These are phyloP conservation scores for Solanum sejunctum DNA, from an alignment of 257 asterid species.

Conservation along the genomic window DNA sequence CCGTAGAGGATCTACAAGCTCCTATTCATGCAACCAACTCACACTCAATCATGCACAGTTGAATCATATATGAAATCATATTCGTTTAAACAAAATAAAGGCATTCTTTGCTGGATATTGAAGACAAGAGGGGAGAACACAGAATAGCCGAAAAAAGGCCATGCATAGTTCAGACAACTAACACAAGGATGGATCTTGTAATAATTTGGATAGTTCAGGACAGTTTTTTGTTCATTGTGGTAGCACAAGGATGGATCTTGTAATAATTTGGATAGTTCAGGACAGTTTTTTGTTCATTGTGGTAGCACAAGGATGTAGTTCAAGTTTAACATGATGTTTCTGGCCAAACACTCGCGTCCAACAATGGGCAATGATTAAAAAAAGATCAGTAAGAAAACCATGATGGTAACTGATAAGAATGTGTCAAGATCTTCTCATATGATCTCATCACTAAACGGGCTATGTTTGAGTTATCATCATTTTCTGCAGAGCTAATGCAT, in stretches of 20 bases:
- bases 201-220: background rate
- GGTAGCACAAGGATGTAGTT: background rate
- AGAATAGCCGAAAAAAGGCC: background rate
- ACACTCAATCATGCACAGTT: background rate
- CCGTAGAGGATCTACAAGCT: background rate
- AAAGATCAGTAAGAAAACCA: background rate
- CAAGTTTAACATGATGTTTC: background rate
- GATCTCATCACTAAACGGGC: background rate
- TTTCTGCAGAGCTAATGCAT: background rate
- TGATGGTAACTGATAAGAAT: background rate
- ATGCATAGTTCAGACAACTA: background rate
- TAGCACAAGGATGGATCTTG: background rate
- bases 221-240: background rate
- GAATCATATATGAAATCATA: background rate
- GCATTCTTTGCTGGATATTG: background rate
- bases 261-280: background rate
- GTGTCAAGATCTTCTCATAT: background rate
- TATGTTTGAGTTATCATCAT: background rate
- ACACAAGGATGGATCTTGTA: background rate
- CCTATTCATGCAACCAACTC: background rate
- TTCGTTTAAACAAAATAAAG: background rate
- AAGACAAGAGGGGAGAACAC: background rate
- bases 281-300: background rate
- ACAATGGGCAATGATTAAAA: background rate
- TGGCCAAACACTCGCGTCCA: background rate